A percentile compares a stretch with the other conserved stretches of the same genome.
Evolutionary conservation across 2,329 filamentous ascomycete genomes (phyloP).

Genomic region (Trichoderma sp.): DNA sequence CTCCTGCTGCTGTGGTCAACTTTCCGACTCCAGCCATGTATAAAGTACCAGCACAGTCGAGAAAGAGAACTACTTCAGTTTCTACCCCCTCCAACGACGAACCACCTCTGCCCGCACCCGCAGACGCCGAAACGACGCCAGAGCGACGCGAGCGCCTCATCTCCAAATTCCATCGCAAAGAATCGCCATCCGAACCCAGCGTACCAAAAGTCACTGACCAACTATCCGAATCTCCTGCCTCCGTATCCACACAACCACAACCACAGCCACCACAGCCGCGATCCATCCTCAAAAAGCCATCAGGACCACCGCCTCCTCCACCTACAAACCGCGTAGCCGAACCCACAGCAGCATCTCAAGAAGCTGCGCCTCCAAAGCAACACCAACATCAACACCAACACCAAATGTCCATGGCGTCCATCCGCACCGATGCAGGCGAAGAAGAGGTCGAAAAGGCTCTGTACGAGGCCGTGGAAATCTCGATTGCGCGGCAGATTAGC

Average conservation of each 20-base stretch:
- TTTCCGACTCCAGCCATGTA: conserved; percentile 9
- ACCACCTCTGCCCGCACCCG: not conserved
- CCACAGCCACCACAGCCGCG: not conserved
- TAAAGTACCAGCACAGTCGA: not conserved
- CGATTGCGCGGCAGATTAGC: conserved; percentile 66
- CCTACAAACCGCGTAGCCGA: not conserved
- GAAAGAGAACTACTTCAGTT: conserved; percentile 13
- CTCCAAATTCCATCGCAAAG: conserved; percentile 23
- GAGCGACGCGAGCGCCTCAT: conserved; percentile 19
- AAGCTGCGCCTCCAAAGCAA: not conserved
- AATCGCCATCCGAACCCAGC: not conserved
- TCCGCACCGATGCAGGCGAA: conserved; percentile 4
- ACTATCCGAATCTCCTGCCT: not conserved
- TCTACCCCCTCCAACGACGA: conserved; percentile 4
- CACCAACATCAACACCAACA: not conserved
- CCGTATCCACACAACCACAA: not conserved
- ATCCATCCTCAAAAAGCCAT: conserved; percentile 14
- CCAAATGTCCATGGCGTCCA: not conserved
- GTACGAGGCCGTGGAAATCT: conserved; percentile 57
- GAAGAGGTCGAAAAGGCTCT: conserved; percentile 34
- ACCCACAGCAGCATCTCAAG: not conserved
- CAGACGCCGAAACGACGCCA: not conserved
- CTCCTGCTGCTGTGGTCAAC: conserved; percentile 40
- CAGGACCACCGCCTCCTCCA: not conserved
- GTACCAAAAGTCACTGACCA: not conserved